Percentiles rank a stretch among this genome's conserved stretches.
These are phyloP conservation scores for Podospora sp. DNA, from an alignment of 495 filamentous ascomycete species.

Conservation along the genomic window DNA sequence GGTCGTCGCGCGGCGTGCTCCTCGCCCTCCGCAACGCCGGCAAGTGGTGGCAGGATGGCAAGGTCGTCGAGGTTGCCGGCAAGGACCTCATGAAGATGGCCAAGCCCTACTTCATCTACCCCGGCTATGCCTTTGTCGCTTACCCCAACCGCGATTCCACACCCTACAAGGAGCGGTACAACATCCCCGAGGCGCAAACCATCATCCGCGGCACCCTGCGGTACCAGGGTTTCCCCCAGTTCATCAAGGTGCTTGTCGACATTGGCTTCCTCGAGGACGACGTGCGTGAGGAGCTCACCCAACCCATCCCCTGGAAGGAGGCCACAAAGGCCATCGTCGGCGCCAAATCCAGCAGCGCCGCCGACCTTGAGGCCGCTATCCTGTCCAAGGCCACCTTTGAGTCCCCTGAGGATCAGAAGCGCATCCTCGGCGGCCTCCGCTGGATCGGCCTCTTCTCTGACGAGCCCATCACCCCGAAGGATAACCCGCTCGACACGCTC, in stretches of 20 bases:
- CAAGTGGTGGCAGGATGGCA: slow-evolving; percentile 77
- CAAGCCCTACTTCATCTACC: slow-evolving; percentile 91
- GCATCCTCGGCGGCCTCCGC: slow-evolving; percentile 73
- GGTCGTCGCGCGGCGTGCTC: slow-evolving; percentile 79
- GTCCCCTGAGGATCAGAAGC: slow-evolving; percentile 69
- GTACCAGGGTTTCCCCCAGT: slow-evolving; percentile 85
- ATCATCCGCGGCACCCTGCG: slow-evolving; percentile 75
- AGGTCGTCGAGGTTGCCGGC: slow-evolving; percentile 60
- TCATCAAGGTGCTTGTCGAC: slow-evolving; percentile 83
- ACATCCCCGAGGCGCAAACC: slow-evolving; percentile 81
- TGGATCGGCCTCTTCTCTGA: slow-evolving; percentile 91
- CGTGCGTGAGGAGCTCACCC: slow-evolving; percentile 60
- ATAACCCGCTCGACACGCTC: slow-evolving; percentile 85
- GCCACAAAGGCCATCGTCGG: slow-evolving; percentile 74
- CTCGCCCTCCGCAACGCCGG: slow-evolving; percentile 86
- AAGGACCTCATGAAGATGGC: slow-evolving; percentile 81
- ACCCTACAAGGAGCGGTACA: slow-evolving; percentile 83
- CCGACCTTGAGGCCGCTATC: slow-evolving; percentile 73
- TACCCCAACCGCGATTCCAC: slow-evolving; percentile 94
- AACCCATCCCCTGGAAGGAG: slow-evolving; percentile 74
- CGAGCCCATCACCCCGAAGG: slow-evolving; percentile 68
- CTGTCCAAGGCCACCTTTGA: slow-evolving; percentile 73
- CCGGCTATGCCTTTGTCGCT: slow-evolving; percentile 83
- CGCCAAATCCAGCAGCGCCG: slow-evolving; percentile 60
- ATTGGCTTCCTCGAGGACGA: slow-evolving; percentile 80